Evolutionary conservation across 2,329 filamentous ascomycete species (phyloP), one percentile per base, ranked within the genome.

Genomic region (Monilinia fructicola): DNA sequence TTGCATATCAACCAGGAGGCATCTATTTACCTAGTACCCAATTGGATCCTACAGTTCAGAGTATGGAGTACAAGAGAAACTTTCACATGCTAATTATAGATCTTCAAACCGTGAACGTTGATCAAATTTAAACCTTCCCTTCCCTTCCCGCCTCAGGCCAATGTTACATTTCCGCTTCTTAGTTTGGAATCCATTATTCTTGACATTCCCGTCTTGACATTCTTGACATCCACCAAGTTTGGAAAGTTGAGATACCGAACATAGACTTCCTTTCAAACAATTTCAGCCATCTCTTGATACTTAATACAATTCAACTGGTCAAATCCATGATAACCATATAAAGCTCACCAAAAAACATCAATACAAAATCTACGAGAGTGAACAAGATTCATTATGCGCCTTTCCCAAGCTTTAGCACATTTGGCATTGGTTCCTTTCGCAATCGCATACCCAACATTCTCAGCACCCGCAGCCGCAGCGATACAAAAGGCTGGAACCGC

Each of bases 401-500:
- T 69, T 10, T 70, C 67, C 31, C 64, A 59, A 31, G 62, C 69
- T 42, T 54, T 73, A 53, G 28, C 70, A 56, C 67, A 74, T 28
- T 60, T 72, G 60, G 69, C 71, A 21, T 65, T 66, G 28, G 59
- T 65, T 48, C 72, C 73, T 14, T 60, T 73, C 28, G 71, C 69
- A n/a, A 66, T 73, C 42, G 73, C 74, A n/a, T 72, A 75, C 52
- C 71, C 74, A 9, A 75, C 82, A 64, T 85, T 89, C 77, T 82
- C 80, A 56, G 76, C 74, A 23, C 86, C 87, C 9, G 76, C 78
- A 40, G 79, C 83, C 28, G 86, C 85, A 58, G 78, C 80, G 23
- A 79, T 79, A 18, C 70, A 86, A 28, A 75, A 80, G 56, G 81
- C 79, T 21, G 84, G 83, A 55, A 78, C 80, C 64, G 75, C 81